phyloP scores from a whole-genome alignment of 192 early-diverging fungal genomes.

The Rhizoclosmatium sp. region DNA sequence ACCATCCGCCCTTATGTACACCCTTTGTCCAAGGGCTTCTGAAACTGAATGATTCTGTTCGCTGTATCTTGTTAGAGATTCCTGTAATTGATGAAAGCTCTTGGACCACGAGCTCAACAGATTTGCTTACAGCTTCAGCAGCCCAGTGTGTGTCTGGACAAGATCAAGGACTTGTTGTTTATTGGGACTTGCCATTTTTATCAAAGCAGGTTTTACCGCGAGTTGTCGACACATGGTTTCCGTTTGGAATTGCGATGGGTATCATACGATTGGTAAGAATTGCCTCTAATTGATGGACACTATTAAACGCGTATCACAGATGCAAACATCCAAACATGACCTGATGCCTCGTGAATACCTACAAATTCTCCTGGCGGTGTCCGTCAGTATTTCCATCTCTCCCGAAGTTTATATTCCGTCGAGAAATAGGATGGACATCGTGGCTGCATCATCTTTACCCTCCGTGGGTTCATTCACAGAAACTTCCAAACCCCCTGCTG shows the following conservation, averaged over 20 bases:
- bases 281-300: background rate
- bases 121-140: background rate
- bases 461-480: background rate
- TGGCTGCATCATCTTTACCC: background rate
- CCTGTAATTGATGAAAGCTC: background rate
- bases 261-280: conserved; percentile 28
- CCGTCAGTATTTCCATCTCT: conserved; percentile 2
- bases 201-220: conserved; percentile 3
- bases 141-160: background rate
- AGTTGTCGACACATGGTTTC: conserved; percentile 30
- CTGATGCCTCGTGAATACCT: conserved; percentile 15
- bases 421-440: background rate
- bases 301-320: conserved; percentile 8
- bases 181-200: conserved; percentile 44
- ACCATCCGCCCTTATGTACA: conserved; percentile 35
- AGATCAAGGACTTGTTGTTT: conserved; percentile 15
- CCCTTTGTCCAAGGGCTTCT: conserved; percentile 44
- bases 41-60: conserved; percentile 14
- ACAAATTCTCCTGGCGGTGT: conserved; percentile 31
- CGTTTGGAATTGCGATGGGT: conserved; percentile 46
- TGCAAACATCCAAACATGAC: conserved; percentile 20
- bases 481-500: background rate
- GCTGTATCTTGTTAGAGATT: conserved; percentile 25
- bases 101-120: conserved; percentile 11
- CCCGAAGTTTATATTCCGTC: background rate